Conservation (phyloP, 352 stramenopile species). For the Phytophthora pisi region DNA sequence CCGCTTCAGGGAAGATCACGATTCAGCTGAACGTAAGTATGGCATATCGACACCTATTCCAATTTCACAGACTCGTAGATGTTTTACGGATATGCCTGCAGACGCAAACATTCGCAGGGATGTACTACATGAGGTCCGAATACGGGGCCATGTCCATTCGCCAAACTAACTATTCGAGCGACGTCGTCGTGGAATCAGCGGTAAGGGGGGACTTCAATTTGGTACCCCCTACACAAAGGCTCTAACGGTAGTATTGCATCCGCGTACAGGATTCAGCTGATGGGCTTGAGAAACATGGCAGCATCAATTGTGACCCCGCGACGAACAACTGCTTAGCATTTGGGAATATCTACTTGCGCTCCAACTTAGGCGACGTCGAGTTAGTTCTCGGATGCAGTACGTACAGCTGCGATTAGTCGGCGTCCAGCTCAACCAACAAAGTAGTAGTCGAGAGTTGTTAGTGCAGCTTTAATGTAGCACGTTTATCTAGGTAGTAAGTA, state of each 20-base stretch:
- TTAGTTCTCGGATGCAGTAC: conserved; percentile 74
- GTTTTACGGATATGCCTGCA: conserved; percentile 9
- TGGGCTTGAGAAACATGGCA: conserved; percentile 51
- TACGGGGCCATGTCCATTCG: conserved; percentile 64
- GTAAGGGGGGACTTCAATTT: conserved; percentile 17
- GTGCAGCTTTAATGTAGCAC: no score
- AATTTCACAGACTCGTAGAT: neutral
- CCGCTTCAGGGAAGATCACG: conserved; percentile 63
- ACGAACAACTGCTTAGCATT: conserved; percentile 65
- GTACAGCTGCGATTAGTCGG: conserved; percentile 53
- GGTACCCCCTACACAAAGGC: no score
- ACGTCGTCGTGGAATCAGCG: conserved; percentile 40
- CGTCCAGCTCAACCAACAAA: no score
- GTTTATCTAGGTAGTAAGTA: neutral
- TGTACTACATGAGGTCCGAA: conserved; percentile 76
- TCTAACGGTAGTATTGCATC: neutral
- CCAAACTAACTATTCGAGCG: conserved; percentile 58
- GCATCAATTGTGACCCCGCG: conserved; percentile 70
- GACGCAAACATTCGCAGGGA: conserved; percentile 59
- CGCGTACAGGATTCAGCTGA: conserved; percentile 23
- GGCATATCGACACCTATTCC: neutral
- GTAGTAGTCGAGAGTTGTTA: no score
- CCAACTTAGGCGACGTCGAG: conserved; percentile 67
- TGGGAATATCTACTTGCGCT: conserved; percentile 66
- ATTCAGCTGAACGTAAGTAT: conserved; percentile 54